These are phyloP conservation scores for Corymbia maculata DNA, from an alignment of 345 rosid species.

Conservation along the genomic window DNA sequence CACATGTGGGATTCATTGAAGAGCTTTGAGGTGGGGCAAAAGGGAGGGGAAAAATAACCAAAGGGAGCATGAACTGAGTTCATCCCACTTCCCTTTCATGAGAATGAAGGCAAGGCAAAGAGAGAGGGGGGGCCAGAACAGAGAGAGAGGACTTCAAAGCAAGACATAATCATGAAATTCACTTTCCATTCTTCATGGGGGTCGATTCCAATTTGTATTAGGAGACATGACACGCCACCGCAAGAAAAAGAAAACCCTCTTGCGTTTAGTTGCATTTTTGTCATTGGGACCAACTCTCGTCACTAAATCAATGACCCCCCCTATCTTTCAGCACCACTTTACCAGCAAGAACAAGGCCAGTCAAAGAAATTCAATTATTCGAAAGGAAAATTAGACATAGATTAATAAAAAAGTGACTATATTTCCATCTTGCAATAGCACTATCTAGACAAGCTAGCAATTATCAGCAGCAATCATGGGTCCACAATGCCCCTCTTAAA, in stretches of 20 bases:
- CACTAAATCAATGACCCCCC: neutral
- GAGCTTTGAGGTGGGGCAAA: neutral
- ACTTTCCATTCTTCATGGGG: constrained; percentile 21
- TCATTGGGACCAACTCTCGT: constrained; percentile 11
- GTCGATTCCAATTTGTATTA: constrained; percentile 15
- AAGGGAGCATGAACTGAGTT: neutral
- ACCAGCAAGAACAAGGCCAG: neutral
- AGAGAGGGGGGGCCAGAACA: constrained; percentile 2
- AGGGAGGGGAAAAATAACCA: neutral
- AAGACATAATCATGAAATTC: constrained; percentile 27
- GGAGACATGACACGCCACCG: neutral
- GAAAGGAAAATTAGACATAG: neutral
- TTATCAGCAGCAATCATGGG: constrained; percentile 8
- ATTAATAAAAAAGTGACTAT: neutral
- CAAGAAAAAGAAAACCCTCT: constrained; percentile 4
- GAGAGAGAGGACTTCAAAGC: neutral
- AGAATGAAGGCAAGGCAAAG: neutral
- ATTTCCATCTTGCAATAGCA: constrained; percentile 14
- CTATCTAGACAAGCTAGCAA: constrained; percentile 27
- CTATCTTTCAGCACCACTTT: constrained; percentile 15
- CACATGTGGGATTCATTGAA: neutral
- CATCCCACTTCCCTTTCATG: constrained; percentile 5
- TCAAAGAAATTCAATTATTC: neutral
- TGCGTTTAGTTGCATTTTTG: constrained; percentile 20
- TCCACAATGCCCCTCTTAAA: constrained; percentile 22